phyloP scores from a whole-genome alignment of 2,329 filamentous ascomycete genomes.

The Aschersonia sp. region DNA sequence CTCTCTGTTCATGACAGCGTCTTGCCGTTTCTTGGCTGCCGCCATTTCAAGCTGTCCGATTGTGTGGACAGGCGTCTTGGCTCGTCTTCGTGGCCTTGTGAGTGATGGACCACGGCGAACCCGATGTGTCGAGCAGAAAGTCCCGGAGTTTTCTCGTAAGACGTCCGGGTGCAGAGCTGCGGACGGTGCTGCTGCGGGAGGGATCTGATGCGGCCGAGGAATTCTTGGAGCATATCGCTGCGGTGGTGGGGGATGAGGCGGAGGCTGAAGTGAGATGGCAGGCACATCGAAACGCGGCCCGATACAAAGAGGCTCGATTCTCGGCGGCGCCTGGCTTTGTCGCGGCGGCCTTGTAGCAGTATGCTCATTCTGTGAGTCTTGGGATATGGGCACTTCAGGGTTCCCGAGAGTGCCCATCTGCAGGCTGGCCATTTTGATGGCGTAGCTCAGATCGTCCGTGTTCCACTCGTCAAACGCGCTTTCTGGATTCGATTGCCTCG shows the following conservation, averaged over 20 bases:
- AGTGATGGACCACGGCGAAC: constrained; percentile 2
- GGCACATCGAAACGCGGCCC: too few species aligned
- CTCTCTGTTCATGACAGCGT: constrained; percentile 14
- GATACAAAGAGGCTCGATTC: too few species aligned
- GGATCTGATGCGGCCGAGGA: constrained; percentile 1
- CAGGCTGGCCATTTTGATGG: constrained; percentile 2
- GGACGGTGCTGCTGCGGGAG: not conserved
- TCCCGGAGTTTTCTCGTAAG: not conserved
- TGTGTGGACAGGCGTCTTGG: constrained; percentile 34
- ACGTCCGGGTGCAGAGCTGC: not conserved
- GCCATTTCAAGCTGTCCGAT: constrained; percentile 33
- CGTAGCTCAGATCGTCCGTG: constrained; percentile 6
- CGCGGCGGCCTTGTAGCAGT: not conserved
- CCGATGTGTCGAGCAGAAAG: not conserved
- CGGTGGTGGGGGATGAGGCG: not conserved
- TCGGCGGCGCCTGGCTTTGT: too few species aligned
- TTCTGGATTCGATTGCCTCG: constrained; percentile 12
- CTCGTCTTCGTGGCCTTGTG: constrained; percentile 7
- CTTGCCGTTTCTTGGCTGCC: constrained; percentile 6
- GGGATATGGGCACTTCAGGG: constrained; percentile 2
- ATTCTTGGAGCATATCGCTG: not conserved
- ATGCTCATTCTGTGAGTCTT: not conserved
- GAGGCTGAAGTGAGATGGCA: not conserved
- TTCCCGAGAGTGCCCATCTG: constrained; percentile 4
- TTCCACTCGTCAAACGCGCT: constrained; percentile 13